These are phyloP conservation scores for Pichia pseudocactophila DNA, from an alignment of 805 yeast species.

Conservation along the genomic window DNA sequence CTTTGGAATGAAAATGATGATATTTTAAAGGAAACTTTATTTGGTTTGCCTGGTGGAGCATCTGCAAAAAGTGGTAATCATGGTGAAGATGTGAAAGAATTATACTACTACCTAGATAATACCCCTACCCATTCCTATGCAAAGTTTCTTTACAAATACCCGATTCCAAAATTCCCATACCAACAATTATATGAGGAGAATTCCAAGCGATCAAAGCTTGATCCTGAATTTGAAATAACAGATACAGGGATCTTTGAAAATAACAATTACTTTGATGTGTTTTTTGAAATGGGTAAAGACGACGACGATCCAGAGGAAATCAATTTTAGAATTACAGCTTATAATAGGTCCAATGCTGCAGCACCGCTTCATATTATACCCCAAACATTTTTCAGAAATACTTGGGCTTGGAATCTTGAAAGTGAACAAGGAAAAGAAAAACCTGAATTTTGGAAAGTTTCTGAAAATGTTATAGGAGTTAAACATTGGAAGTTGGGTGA, in stretches of 20 bases:
- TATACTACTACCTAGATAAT: conserved; percentile 79
- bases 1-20: conserved; percentile 88
- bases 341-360: conserved; percentile 69
- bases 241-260: conserved; percentile 71
- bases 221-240: conserved; percentile 71
- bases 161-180: conserved; percentile 81
- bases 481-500: conserved; percentile 64
- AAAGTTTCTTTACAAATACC: conserved; percentile 87
- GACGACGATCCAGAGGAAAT: conserved; percentile 74
- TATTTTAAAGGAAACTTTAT: conserved; percentile 74
- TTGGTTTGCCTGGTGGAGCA: conserved; percentile 76
- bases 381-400: conserved; percentile 75
- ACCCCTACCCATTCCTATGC: conserved; percentile 90
- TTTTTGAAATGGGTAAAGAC: conserved; percentile 83
- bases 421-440: conserved; percentile 40
- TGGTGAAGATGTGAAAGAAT: conserved; percentile 90
- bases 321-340: conserved; percentile 78
- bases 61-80: conserved; percentile 68
- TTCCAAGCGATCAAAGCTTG: conserved; percentile 53
- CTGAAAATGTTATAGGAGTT: conserved; percentile 44
- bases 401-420: conserved; percentile 84
- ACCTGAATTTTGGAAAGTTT: conserved; percentile 38
- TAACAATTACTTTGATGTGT: conserved; percentile 76
- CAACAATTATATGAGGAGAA: conserved; percentile 62
- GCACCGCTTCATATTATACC: conserved; percentile 89